These are phyloP conservation scores for Lizanozyma gosingica DNA, from an alignment of 1,139 yeast genomes.

Conservation along the genomic window DNA sequence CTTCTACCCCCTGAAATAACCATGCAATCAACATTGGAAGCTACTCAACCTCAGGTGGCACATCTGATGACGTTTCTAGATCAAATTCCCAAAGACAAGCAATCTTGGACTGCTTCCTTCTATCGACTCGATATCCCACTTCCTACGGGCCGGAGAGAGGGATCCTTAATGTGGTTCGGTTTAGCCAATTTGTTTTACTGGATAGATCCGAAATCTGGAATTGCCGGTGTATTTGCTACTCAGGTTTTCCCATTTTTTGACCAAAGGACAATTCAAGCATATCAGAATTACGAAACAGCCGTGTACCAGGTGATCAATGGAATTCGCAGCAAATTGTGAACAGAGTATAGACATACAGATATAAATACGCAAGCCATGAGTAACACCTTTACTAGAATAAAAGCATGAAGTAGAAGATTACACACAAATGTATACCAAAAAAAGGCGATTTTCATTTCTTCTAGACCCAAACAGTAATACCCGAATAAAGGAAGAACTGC, in stretches of 20 bases:
- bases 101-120: conserved; percentile 11
- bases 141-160: conserved; percentile 33
- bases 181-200: conserved; percentile 38
- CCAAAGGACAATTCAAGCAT: conserved; percentile 2
- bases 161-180: conserved; percentile 38
- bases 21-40: not conserved
- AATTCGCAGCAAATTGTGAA: not conserved
- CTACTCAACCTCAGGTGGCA: not conserved
- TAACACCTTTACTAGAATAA: no score
- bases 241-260: conserved; percentile 26
- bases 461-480: no score
- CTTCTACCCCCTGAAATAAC: conserved; percentile 19
- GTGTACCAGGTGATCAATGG: conserved; percentile 6
- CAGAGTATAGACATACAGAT: no score
- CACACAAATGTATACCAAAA: no score
- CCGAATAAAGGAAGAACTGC: no score
- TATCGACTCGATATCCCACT: conserved; percentile 8
- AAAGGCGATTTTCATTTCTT: no score
- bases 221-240: conserved; percentile 36
- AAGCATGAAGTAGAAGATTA: no score
- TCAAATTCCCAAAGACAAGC: not conserved
- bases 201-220: conserved; percentile 32
- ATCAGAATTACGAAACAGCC: conserved; percentile 6
- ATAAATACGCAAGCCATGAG: no score
- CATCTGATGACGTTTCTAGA: not conserved